Conservation (phyloP, 2,329 filamentous ascomycete species). For the Geoglossum cookeanum region DNA sequence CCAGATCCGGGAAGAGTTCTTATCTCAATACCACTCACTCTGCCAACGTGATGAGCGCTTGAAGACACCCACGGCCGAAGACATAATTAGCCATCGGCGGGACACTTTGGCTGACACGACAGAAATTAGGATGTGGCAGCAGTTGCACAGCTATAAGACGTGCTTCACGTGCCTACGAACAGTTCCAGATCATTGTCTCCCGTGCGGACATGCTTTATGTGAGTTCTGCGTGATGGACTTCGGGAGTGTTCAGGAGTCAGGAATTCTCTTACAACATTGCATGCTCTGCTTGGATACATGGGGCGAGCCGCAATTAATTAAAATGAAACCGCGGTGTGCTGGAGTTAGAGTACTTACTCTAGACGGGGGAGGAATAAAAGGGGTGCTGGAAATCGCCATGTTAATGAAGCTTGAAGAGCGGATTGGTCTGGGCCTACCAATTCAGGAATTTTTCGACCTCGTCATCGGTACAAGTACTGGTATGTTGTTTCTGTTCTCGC, state of each 20-base stretch:
- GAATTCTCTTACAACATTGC: background rate
- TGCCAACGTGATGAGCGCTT: background rate
- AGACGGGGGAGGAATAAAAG: slow-evolving; percentile 8
- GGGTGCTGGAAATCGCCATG: slow-evolving; percentile 8
- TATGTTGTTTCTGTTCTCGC: background rate
- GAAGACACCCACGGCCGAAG: background rate
- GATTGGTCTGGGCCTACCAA: slow-evolving; percentile 6
- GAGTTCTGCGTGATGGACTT: background rate
- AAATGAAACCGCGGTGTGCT: slow-evolving; percentile 5
- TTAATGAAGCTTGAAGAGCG: slow-evolving; percentile 6
- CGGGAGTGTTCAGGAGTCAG: background rate
- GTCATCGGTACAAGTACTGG: slow-evolving; percentile 8
- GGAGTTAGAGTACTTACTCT: slow-evolving; percentile 8
- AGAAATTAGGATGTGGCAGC: background rate
- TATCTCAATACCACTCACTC: background rate
- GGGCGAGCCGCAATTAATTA: slow-evolving; percentile 6
- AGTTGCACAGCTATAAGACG: background rate
- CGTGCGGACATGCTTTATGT: background rate
- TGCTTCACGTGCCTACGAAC: background rate
- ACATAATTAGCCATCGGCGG: background rate
- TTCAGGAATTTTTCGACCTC: slow-evolving; percentile 8
- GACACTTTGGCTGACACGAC: background rate
- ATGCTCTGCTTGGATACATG: background rate
- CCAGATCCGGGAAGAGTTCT: background rate
- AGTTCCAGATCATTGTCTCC: background rate